Conservation (phyloP, 345 rosid species). For the Punica granatum region DNA sequence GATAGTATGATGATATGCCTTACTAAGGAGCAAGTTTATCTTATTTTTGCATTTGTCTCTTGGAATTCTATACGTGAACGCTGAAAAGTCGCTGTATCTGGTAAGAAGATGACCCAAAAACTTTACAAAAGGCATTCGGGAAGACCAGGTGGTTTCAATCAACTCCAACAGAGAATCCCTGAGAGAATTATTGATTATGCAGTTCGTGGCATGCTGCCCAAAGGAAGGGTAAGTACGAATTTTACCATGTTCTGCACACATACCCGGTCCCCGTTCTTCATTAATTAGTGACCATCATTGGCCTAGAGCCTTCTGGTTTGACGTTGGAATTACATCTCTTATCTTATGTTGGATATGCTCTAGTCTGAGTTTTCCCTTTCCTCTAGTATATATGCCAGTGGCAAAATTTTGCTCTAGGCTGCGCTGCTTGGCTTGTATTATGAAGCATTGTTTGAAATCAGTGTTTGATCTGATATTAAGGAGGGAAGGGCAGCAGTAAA, state of each 20-base stretch:
- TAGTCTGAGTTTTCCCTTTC: background rate
- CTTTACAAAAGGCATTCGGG: constrained; percentile 97
- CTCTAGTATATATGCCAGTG: too few species aligned
- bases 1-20: too few species aligned
- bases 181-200: constrained; percentile 96
- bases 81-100: constrained; percentile 95
- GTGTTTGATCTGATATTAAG: too few species aligned
- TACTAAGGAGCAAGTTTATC: background rate
- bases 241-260: background rate
- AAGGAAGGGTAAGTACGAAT: constrained; percentile 68
- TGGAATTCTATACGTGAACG: constrained; percentile 60
- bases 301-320: background rate
- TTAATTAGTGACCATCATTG: background rate
- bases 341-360: background rate
- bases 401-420: too few species aligned
- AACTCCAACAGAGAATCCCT: constrained; percentile 86
- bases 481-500: too few species aligned
- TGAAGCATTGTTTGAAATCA: too few species aligned
- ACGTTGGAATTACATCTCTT: background rate
- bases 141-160: constrained; percentile 93
- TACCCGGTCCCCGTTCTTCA: background rate
- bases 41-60: background rate
- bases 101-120: constrained; percentile 87
- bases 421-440: too few species aligned
- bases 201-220: constrained; percentile 98